Evolutionary conservation across 1,284 basidiomycete species (phyloP).

Genomic region (Papiliotrema fonsecae): DNA sequence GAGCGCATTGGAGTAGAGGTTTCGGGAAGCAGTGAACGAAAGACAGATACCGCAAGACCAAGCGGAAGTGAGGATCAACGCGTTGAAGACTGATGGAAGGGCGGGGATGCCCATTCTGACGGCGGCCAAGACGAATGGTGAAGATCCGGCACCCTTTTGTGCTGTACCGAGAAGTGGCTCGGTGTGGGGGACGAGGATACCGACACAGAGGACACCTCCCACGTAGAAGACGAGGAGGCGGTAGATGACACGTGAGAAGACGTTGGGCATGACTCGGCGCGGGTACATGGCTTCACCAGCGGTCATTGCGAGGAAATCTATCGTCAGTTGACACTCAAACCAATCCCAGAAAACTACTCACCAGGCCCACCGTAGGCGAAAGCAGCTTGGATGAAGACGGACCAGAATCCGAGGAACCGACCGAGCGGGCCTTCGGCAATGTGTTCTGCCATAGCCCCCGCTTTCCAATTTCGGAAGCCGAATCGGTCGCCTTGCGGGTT

Average conservation of each 20-base stretch:
- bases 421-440: constrained; percentile 30
- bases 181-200: constrained; percentile 71
- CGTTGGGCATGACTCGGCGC: constrained; percentile 69
- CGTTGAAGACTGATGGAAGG: constrained; percentile 39
- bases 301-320: constrained; percentile 67
- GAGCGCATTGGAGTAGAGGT: constrained; percentile 1
- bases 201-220: constrained; percentile 52
- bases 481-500: constrained; percentile 54
- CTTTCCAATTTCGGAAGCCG: constrained; percentile 60
- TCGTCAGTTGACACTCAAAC: constrained; percentile 1
- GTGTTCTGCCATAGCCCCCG: constrained; percentile 54
- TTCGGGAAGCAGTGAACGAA: not conserved
- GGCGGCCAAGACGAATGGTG: constrained; percentile 1
- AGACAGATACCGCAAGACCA: constrained; percentile 1
- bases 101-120: constrained; percentile 9
- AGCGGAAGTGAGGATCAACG: constrained; percentile 15
- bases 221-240: constrained; percentile 69
- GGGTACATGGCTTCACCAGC: constrained; percentile 59
- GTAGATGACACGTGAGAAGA: constrained; percentile 76
- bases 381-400: constrained; percentile 66
- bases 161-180: constrained; percentile 58
- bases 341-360: constrained; percentile 8
- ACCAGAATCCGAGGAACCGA: constrained; percentile 63
- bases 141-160: constrained; percentile 53
- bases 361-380: constrained; percentile 75